Base-by-base conservation (phyloP, 129 eudicot genomes). In the Sambucus nigra region DNA sequence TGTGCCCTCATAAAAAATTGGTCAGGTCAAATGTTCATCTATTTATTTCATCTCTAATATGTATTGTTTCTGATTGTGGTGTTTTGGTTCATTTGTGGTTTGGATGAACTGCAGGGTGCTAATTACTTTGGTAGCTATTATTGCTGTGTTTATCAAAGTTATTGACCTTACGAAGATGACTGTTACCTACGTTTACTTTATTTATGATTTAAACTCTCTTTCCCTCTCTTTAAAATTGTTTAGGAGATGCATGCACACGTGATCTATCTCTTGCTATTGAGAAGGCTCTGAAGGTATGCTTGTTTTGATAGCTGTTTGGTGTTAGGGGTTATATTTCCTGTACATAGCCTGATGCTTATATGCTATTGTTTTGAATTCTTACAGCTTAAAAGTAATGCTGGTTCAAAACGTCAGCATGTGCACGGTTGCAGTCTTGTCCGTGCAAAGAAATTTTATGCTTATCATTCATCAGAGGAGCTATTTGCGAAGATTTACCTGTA, bases 391-490 rank as follows among this genome's bases (percentile, higher is more conserved):
- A 82, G 94, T 46, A 86, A 48, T 67, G 80, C 78, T 66, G 94
- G 99, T 63, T 82, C 87, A 49, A 92, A 86, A 75, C 94, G 94
- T 39, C 99, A 92, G 60, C 99, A 92, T 73, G 94, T 92, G 64
- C 99, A 92, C 70, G 79, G 87, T 64, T 86, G 99, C 73, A 76
- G 80, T 60, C 55, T 92, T 66, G 99, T 92, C 24, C 89, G 81
- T 25, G 94, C 94, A 47, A 80, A 55, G 73, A 92, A 73, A 82
- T 68, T 82, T 42, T 92, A 92, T 54, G 99, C 94, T 25, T 92
- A 86, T 70, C 89, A 86, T 82, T 73, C 87, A 42, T 74, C 83
- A 19, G 99, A 86, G 76, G 94, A 92, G 71, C 81, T 80, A 8
- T 92, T 77, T 57, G 72, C 77, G 18, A 92, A 92, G 77, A 85